Evolutionary conservation across 768 basidiomycete species (phyloP), one percentile per base, ranked within the genome.

Genomic region (Tylopilus felleus): DNA sequence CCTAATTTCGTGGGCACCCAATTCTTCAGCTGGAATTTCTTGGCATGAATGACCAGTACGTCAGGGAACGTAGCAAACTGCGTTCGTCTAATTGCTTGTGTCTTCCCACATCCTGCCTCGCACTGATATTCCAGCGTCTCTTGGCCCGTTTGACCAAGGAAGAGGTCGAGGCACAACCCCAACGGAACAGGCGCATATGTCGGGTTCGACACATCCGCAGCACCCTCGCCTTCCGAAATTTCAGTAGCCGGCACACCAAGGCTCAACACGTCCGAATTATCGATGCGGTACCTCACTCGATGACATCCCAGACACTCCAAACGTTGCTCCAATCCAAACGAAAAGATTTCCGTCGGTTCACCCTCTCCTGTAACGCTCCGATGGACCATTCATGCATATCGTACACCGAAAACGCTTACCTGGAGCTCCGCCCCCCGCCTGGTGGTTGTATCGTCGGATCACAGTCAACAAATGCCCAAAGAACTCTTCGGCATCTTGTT

Each of bases 401-500:
- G 22, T 54, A 33, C 49, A 44, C 3, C 12, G 7, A 45, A 25
- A 21, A 52, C 22, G 38, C 50, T 44, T 50, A 71, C 72, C 55
- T 70, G 58, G 60, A 72, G 74, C 58, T 67, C 79, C 61, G 65
- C 62, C 52, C 51, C 71, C 66, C 17, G 60, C 67, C 60, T 81
- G 82, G 57, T 81, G 80, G 35, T 77, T 76, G 60, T 90, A 79
- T 60, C 88, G 76, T 53, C 91, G 77, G 13, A 99, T 71, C 19
- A 82, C 76, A 5, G 83, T 85, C 49, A 98, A 63, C 2, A 98
- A 73, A 71, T 96, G 83, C 33, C 82, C 79, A 50, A 99, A 79
- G 74, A 98, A 98, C 71, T 98, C 96, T 65, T 96, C 93, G 6
- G 94, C 85, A 64, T 99, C 97, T 66, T 98, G 97, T 70, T 99